These are phyloP conservation scores for Naganishia liquefaciens DNA, from an alignment of 1,284 basidiomycete genomes.

Conservation along the genomic window DNA sequence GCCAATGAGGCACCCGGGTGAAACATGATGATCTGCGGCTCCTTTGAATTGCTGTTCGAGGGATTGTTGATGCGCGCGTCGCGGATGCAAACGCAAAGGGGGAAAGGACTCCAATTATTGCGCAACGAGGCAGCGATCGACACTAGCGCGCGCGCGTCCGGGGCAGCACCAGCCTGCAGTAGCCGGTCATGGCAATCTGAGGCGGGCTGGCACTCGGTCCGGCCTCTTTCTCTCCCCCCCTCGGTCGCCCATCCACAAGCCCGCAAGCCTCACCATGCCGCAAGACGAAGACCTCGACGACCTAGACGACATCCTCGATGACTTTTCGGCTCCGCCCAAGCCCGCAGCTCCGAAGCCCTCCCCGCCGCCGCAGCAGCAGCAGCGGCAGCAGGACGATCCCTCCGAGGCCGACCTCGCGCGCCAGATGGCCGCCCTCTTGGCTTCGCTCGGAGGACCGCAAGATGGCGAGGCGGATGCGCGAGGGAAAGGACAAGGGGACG, in stretches of 20 bases:
- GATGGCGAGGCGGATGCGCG: background rate
- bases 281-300: constrained; percentile 30
- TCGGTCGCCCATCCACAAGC: background rate
- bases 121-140: too few relatives aligned
- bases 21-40: background rate
- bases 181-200: too few relatives aligned
- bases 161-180: too few relatives aligned
- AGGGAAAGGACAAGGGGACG: background rate
- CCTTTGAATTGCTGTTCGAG: background rate
- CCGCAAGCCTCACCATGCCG: background rate
- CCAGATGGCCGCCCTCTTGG: constrained; percentile 12
- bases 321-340: constrained; percentile 8
- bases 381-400: too few relatives aligned
- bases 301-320: constrained; percentile 28
- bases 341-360: background rate
- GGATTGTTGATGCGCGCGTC: constrained; percentile 15
- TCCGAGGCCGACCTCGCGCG: constrained; percentile 15
- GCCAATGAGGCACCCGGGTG: constrained; percentile 4
- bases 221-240: too few relatives aligned
- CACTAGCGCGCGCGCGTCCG: too few relatives aligned
- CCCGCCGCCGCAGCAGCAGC: too few relatives aligned
- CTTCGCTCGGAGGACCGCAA: background rate
- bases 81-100: background rate
- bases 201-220: too few relatives aligned
- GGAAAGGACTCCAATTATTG: too few relatives aligned